Evolutionary conservation across 2,329 filamentous ascomycete species (phyloP).

Genomic region (Apiospora phragmitis): DNA sequence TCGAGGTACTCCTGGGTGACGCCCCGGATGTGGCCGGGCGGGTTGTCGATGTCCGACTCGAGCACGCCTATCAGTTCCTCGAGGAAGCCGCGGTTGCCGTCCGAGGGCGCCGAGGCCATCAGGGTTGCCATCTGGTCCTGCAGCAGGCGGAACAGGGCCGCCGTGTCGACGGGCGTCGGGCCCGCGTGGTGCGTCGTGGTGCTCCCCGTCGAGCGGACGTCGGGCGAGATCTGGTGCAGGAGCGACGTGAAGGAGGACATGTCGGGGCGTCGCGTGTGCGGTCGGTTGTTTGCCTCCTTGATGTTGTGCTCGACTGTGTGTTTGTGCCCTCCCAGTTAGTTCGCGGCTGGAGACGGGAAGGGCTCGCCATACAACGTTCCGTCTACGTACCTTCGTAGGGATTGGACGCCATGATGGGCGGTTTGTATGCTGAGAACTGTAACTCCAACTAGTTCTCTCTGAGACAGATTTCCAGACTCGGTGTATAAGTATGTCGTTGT

Average conservation of each 20-base stretch:
- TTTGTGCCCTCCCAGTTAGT: not conserved
- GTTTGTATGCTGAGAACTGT: not conserved
- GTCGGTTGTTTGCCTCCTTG: conserved; percentile 39
- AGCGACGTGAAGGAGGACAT: conserved; percentile 58
- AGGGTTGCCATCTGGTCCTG: conserved; percentile 59
- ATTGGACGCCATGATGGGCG: conserved; percentile 31
- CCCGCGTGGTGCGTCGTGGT: conserved; percentile 48
- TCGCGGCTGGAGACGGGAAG: not conserved
- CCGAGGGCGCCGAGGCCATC: conserved; percentile 47
- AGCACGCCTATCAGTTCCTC: conserved; percentile 47
- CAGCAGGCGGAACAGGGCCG: conserved; percentile 58
- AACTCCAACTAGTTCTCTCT: no score
- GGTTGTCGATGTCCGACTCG: conserved; percentile 51
- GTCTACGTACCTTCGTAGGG: conserved; percentile 32
- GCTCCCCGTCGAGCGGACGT: not conserved
- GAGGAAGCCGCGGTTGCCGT: conserved; percentile 51
- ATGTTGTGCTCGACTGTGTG: conserved; percentile 64
- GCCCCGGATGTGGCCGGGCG: conserved; percentile 52
- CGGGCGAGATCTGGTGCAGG: conserved; percentile 10
- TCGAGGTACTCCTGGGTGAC: conserved; percentile 62
- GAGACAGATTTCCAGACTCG: no score
- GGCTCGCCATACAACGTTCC: not conserved
- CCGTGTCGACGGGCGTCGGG: conserved; percentile 60
- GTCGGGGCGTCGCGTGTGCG: conserved; percentile 54
- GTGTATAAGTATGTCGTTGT: not conserved